Conservation (phyloP, 257 asterid species). For the Nicotiana tabacum region DNA sequence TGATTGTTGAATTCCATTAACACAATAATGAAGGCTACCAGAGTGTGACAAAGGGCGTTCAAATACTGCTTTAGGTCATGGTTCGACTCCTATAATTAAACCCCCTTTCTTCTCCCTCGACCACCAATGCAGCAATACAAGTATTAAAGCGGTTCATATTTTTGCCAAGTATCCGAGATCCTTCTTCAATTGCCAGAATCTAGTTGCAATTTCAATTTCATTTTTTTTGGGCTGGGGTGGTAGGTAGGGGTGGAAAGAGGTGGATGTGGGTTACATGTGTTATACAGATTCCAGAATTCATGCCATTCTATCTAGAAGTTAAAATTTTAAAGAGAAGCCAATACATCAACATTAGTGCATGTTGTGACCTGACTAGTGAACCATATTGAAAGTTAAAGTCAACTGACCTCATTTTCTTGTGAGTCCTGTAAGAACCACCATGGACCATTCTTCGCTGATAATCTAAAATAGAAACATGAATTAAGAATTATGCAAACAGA, state of each 20-base stretch:
- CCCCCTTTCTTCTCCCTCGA: not conserved
- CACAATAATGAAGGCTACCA: not conserved
- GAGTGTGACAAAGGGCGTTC: not conserved
- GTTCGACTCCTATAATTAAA: not conserved
- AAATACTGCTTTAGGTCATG: not conserved
- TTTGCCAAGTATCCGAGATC: not conserved
- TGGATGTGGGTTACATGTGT: not conserved
- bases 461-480: conserved; percentile 17
- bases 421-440: conserved; percentile 45
- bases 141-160: not conserved
- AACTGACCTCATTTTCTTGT: conserved; percentile 23
- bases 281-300: not conserved
- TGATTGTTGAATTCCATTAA: not conserved
- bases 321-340: not conserved
- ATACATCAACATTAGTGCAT: not conserved
- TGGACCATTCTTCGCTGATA: conserved; percentile 36
- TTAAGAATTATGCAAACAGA: not conserved
- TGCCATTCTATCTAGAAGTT: not conserved
- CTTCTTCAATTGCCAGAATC: not conserved
- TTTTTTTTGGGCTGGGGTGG: not conserved
- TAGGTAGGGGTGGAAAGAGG: not conserved
- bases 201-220: not conserved
- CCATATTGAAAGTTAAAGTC: not conserved
- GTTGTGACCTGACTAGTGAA: not conserved
- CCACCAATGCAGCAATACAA: not conserved